phyloP scores from a whole-genome alignment of 805 yeast genomes.

The Ogataea dorogensis region DNA sequence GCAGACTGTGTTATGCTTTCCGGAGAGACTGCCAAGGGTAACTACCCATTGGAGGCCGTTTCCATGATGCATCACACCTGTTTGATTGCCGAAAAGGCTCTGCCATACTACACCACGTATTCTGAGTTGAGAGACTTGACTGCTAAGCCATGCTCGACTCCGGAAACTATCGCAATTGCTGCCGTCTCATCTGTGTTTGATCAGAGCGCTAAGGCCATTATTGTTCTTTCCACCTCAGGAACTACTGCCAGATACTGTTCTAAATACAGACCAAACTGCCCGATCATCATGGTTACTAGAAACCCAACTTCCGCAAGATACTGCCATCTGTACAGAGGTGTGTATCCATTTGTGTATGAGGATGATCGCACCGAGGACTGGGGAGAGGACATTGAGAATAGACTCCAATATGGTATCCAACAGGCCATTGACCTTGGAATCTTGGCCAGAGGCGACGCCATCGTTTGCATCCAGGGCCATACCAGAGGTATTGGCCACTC shows the following conservation, averaged over 20 bases:
- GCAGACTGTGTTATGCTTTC: constrained; percentile 99
- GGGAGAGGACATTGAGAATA: constrained; percentile 94
- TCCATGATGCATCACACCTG: constrained; percentile 98
- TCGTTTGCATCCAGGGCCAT: constrained; percentile 98
- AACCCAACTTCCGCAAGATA: constrained; percentile 90
- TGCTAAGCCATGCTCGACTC: constrained; percentile 83
- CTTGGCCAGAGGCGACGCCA: constrained; percentile 81
- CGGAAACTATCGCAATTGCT: constrained; percentile 96
- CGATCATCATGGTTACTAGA: constrained; percentile 97
- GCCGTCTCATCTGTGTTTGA: constrained; percentile 96
- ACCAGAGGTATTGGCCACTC: constrained; percentile 98
- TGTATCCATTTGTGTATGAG: constrained; percentile 89
- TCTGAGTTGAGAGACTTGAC: constrained; percentile 87
- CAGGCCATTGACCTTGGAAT: constrained; percentile 87
- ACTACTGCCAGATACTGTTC: constrained; percentile 93
- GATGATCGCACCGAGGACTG: constrained; percentile 71
- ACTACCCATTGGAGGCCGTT: constrained; percentile 96
- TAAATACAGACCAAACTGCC: constrained; percentile 96
- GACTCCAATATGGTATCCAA: constrained; percentile 89
- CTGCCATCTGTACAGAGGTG: constrained; percentile 97
- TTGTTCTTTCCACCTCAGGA: constrained; percentile 94
- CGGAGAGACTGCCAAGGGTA: constrained; percentile 99
- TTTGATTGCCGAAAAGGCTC: constrained; percentile 93
- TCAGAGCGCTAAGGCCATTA: constrained; percentile 94
- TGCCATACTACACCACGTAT: constrained; percentile 79